Evolutionary conservation across 805 yeast species (phyloP).

Genomic region (Peterozyma xylosa): DNA sequence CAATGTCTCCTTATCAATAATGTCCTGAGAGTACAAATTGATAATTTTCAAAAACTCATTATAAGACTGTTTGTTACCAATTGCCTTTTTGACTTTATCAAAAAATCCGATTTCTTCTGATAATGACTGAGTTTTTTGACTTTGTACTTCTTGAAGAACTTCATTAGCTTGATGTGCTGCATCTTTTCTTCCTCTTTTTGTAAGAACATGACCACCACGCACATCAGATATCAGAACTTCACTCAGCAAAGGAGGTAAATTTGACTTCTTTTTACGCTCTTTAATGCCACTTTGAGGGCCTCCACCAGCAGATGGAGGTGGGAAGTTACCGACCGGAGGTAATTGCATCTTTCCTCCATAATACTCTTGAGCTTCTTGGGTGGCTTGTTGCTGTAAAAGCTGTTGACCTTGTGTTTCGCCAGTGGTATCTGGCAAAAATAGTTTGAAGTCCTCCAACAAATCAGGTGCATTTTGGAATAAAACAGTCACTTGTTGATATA

Average conservation of each 20-base stretch:
- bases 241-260: slow-evolving; percentile 18
- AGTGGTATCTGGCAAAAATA: slow-evolving; percentile 84
- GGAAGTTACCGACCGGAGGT: slow-evolving; percentile 87
- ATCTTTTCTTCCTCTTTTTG: slow-evolving; percentile 18
- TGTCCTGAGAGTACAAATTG: slow-evolving; percentile 83
- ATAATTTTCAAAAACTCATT: slow-evolving; percentile 87
- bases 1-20: slow-evolving; percentile 74
- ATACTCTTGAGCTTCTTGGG: slow-evolving; percentile 16
- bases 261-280: slow-evolving; percentile 15
- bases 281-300: slow-evolving; percentile 12
- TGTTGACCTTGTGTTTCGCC: slow-evolving; percentile 28
- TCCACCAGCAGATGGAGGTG: slow-evolving; percentile 45
- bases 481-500: slow-evolving; percentile 85
- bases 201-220: slow-evolving; percentile 23
- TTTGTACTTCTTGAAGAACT: slow-evolving; percentile 3
- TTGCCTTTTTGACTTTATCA: slow-evolving; percentile 82
- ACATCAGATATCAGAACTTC: slow-evolving; percentile 44
- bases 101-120: slow-evolving; percentile 84
- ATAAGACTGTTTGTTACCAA: slow-evolving; percentile 84
- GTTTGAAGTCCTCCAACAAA: slow-evolving; percentile 87
- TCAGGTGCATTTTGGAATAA: slow-evolving; percentile 93
- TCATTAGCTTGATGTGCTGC: slow-evolving; percentile 18
- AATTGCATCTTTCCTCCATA: slow-evolving; percentile 39
- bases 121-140: slow-evolving; percentile 1
- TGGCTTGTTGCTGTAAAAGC: slow-evolving; percentile 16